Evolutionary conservation across 345 rosid genomes (phyloP).

Genomic region (Rhizophora apiculata): DNA sequence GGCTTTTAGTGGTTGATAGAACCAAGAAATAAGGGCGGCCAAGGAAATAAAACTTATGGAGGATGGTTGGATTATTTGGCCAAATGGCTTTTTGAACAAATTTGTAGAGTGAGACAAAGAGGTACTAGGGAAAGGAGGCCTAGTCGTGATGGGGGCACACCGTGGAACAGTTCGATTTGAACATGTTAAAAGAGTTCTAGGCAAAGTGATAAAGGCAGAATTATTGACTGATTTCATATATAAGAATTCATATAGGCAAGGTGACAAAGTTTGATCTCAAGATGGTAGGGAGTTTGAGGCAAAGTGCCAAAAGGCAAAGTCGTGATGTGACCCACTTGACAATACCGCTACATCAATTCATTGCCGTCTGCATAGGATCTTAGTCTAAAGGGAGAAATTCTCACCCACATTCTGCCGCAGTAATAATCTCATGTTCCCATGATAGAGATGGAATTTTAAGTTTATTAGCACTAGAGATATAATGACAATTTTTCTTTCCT

Average conservation of each 20-base stretch:
- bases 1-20: background rate
- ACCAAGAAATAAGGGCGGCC: background rate
- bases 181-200: background rate
- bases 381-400: too few species aligned
- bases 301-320: background rate
- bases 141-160: constrained; percentile 8
- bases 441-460: too few species aligned
- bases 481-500: too few species aligned
- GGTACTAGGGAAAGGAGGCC: constrained; percentile 13
- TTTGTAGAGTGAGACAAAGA: background rate
- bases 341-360: background rate
- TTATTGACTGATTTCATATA: background rate
- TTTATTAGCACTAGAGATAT: too few species aligned
- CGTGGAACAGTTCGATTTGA: background rate
- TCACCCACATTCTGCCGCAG: too few species aligned
- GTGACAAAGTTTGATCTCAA: background rate
- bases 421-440: too few species aligned
- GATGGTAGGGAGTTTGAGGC: background rate
- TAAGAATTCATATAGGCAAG: too few species aligned
- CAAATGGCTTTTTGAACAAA: background rate
- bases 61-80: background rate
- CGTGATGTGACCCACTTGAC: background rate
- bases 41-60: constrained; percentile 13
- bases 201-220: background rate
- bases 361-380: constrained; percentile 6